A percentile compares a stretch with the other conserved stretches of the same genome.
Conservation (phyloP, 768 basidiomycete species). For the Lentinula lateritia region DNA sequence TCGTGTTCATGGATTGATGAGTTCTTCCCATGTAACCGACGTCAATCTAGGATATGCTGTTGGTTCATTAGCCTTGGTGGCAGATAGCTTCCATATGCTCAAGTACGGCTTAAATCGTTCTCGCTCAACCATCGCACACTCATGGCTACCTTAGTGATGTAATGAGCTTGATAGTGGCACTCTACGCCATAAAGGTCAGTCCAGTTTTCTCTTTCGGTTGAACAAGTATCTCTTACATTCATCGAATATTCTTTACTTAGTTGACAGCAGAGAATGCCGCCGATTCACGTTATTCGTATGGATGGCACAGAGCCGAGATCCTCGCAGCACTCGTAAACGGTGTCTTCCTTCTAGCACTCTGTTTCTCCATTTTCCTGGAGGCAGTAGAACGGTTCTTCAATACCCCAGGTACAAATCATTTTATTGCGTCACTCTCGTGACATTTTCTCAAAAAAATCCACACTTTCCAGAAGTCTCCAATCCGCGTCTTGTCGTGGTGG, state of each 20-base stretch:
- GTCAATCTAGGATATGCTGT: slow-evolving; percentile 77
- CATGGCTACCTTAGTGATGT: slow-evolving; percentile 67
- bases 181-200: slow-evolving; percentile 84
- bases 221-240: background rate
- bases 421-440: slow-evolving; percentile 2
- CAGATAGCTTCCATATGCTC: slow-evolving; percentile 98
- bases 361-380: slow-evolving; percentile 93
- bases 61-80: slow-evolving; percentile 90
- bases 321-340: slow-evolving; percentile 94
- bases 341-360: slow-evolving; percentile 87
- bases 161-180: slow-evolving; percentile 89
- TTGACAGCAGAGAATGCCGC: slow-evolving; percentile 53
- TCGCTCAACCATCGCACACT: background rate
- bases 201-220: background rate
- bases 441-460: slow-evolving; percentile 6
- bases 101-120: slow-evolving; percentile 51
- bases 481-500: slow-evolving; percentile 82
- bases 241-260: slow-evolving; percentile 26
- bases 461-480: slow-evolving; percentile 71
- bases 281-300: slow-evolving; percentile 87
- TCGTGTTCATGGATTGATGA: background rate
- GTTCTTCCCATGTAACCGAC: background rate
- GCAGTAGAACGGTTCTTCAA: slow-evolving; percentile 88
- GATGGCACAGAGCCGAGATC: slow-evolving; percentile 99
- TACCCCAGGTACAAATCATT: slow-evolving; percentile 54